phyloP scores from a whole-genome alignment of 352 stramenopile genomes.

The Phytopythium vexans region DNA sequence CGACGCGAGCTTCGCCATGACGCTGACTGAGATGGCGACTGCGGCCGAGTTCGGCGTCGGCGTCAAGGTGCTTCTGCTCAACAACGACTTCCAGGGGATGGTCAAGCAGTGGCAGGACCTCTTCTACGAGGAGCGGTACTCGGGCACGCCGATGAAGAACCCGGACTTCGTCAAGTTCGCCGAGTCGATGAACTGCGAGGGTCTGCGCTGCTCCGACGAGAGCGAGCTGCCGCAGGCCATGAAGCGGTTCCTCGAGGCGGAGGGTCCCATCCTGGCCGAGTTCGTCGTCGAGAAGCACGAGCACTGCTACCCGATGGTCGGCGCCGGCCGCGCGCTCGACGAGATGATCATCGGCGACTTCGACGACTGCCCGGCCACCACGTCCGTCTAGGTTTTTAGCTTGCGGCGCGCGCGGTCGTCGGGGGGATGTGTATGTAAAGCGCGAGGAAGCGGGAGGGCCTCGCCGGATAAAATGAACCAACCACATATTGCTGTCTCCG shows the following conservation, averaged over 20 bases:
- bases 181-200: conserved; percentile 92
- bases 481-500: no score
- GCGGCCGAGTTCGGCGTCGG: conserved; percentile 92
- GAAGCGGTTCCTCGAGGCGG: conserved; percentile 91
- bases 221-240: conserved; percentile 90
- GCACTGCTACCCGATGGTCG: conserved; percentile 95
- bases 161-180: conserved; percentile 94
- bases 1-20: conserved; percentile 97
- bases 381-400: conserved; percentile 71
- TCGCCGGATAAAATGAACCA: no score
- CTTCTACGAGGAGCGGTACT: conserved; percentile 96
- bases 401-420: no score
- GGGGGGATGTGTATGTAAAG: no score
- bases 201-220: conserved; percentile 85
- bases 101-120: conserved; percentile 97
- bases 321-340: conserved; percentile 85
- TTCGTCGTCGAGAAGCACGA: conserved; percentile 95
- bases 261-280: conserved; percentile 92
- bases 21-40: conserved; percentile 95
- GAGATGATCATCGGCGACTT: conserved; percentile 97
- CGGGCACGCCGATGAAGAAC: conserved; percentile 89
- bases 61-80: conserved; percentile 95
- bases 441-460: no score
- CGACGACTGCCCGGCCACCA: conserved; percentile 90
- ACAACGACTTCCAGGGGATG: conserved; percentile 98